phyloP scores from a whole-genome alignment of 805 yeast genomes.

The Candida vartiovaarae region DNA sequence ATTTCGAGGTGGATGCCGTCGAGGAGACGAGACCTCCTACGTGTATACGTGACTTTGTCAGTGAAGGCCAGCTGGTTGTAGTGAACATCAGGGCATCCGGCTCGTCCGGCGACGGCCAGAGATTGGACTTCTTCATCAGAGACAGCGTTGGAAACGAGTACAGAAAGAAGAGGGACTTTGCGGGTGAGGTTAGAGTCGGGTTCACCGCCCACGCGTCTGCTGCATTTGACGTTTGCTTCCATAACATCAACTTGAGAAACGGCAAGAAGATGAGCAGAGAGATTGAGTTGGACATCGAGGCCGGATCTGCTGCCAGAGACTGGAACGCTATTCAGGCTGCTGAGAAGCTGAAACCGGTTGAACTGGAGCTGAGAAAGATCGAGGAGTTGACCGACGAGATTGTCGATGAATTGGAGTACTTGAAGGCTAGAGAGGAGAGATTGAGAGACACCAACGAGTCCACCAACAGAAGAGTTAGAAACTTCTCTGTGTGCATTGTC shows the following conservation, averaged over 20 bases:
- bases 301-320: slow-evolving; percentile 96
- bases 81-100: slow-evolving; percentile 76
- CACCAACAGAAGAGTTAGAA: slow-evolving; percentile 87
- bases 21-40: slow-evolving; percentile 45
- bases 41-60: slow-evolving; percentile 89
- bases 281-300: slow-evolving; percentile 85
- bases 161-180: slow-evolving; percentile 68
- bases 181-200: slow-evolving; percentile 65
- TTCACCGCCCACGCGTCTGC: slow-evolving; percentile 80
- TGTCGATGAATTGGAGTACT: slow-evolving; percentile 69
- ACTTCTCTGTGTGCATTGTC: slow-evolving; percentile 69
- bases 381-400: slow-evolving; percentile 85
- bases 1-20: slow-evolving; percentile 46
- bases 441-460: slow-evolving; percentile 96
- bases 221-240: slow-evolving; percentile 88
- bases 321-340: slow-evolving; percentile 93
- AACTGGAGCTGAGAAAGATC: slow-evolving; percentile 79
- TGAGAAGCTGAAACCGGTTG: slow-evolving; percentile 89
- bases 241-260: slow-evolving; percentile 44
- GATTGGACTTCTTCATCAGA: slow-evolving; percentile 54
- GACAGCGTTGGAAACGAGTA: slow-evolving; percentile 85
- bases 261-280: slow-evolving; percentile 52
- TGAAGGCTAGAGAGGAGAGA: slow-evolving; percentile 82
- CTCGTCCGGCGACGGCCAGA: slow-evolving; percentile 79
- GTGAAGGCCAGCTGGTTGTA: slow-evolving; percentile 80